phyloP scores from a whole-genome alignment of 73 alveolate genomes.

The Tetrahymena malaccensis region DNA sequence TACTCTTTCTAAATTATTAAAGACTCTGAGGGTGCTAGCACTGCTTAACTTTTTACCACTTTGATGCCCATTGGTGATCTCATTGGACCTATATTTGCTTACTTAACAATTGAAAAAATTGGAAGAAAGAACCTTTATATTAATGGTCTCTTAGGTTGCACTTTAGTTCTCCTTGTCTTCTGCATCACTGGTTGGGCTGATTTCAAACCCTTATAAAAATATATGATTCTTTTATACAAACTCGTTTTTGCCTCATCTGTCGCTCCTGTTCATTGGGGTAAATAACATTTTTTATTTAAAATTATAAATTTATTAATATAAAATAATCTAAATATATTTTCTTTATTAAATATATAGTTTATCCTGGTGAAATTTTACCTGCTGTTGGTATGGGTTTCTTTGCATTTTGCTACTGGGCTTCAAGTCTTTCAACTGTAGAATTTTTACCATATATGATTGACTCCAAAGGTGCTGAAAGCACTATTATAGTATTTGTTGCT shows the following conservation, averaged over 20 bases:
- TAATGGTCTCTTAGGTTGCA: not conserved
- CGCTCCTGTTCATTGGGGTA: not conserved
- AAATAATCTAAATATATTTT: not conserved
- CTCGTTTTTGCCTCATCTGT: not conserved
- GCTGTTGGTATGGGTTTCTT: not conserved
- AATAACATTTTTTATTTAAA: not conserved
- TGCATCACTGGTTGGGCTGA: not conserved
- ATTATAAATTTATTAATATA: not conserved
- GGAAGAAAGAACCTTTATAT: not conserved
- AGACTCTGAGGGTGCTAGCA: not conserved
- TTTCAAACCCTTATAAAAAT: not conserved
- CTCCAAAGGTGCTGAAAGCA: not conserved
- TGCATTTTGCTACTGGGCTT: not conserved
- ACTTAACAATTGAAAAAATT: not conserved
- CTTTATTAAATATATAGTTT: not conserved
- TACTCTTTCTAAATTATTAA: not conserved
- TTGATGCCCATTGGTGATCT: not conserved
- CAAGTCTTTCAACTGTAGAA: not conserved
- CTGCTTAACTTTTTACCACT: not conserved
- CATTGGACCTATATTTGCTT: not conserved
- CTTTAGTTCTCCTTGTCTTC: not conserved
- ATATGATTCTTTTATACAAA: not conserved
- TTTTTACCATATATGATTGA: not conserved
- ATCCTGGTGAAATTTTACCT: not conserved
- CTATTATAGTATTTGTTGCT: not conserved